Evolutionary conservation across 306 rosid species (phyloP).

Genomic region (Trifolium dubium): DNA sequence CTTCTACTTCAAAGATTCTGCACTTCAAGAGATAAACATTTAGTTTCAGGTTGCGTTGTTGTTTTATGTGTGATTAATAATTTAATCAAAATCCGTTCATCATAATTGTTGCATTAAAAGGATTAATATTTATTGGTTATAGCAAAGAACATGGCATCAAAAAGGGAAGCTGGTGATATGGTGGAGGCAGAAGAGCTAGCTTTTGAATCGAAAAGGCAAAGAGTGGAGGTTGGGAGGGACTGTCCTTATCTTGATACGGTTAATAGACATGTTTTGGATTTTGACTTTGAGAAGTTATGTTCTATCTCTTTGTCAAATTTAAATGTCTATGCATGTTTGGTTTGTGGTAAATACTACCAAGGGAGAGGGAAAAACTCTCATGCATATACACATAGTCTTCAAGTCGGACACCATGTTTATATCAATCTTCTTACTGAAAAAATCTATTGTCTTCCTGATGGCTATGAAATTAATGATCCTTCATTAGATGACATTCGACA

Average conservation of each 20-base stretch:
- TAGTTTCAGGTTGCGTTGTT: no score
- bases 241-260: conserved; percentile 97
- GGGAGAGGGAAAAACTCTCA: conserved; percentile 96
- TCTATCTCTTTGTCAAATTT: conserved; percentile 86
- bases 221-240: conserved; percentile 79
- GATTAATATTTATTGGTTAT: not conserved
- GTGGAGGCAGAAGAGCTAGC: conserved; percentile 40
- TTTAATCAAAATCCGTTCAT: no score
- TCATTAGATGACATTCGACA: conserved; percentile 92
- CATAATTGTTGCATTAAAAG: no score
- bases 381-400: conserved; percentile 98
- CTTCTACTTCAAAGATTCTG: no score
- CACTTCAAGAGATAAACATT: no score
- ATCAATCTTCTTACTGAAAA: conserved; percentile 92
- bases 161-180: conserved; percentile 38
- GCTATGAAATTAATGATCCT: conserved; percentile 94
- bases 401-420: conserved; percentile 96
- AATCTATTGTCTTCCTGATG: conserved; percentile 97
- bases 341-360: conserved; percentile 95
- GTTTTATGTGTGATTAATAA: no score
- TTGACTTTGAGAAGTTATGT: conserved; percentile 94
- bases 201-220: conserved; percentile 45
- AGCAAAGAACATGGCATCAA: conserved; percentile 44
- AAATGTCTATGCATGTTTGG: conserved; percentile 94
- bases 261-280: conserved; percentile 98